Evolutionary conservation across 2,329 filamentous ascomycete genomes (phyloP).

Genomic region (Fusarium euwallaceae): DNA sequence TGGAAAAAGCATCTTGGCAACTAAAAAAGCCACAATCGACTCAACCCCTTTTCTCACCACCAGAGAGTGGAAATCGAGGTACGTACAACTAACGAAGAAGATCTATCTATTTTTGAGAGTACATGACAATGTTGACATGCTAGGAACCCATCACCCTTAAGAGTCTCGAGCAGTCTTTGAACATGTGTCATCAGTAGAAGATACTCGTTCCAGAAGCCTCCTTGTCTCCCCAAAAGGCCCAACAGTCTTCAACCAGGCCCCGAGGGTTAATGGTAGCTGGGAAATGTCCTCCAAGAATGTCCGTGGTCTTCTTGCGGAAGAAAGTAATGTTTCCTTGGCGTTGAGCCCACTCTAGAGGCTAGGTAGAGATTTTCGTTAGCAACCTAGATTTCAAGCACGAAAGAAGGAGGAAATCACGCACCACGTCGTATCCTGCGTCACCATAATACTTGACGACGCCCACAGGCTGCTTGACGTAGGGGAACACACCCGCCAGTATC

Average conservation of each 20-base stretch:
- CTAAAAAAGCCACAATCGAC: background rate
- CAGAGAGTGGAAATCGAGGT: background rate
- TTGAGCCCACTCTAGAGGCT: slow-evolving; percentile 9
- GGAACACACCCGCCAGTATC: background rate
- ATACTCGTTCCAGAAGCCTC: background rate
- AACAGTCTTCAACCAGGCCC: slow-evolving; percentile 4
- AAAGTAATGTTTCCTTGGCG: slow-evolving; percentile 7
- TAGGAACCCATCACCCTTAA: background rate
- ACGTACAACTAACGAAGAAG: background rate
- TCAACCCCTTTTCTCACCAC: background rate
- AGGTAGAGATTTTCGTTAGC: background rate
- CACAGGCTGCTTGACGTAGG: background rate
- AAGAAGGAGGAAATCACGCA: background rate
- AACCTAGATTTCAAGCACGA: background rate
- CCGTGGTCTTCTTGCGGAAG: background rate
- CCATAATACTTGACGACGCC: slow-evolving; percentile 1
- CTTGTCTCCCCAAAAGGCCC: slow-evolving; percentile 10
- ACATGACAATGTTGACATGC: background rate
- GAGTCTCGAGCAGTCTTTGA: background rate
- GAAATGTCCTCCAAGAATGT: slow-evolving; percentile 9
- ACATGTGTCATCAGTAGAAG: background rate
- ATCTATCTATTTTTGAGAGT: background rate
- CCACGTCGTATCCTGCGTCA: slow-evolving; percentile 3
- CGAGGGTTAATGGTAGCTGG: slow-evolving; percentile 6
- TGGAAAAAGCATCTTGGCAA: background rate